Base-by-base conservation (phyloP, 331 rosid species). In the Pyrus hybrid region DNA sequence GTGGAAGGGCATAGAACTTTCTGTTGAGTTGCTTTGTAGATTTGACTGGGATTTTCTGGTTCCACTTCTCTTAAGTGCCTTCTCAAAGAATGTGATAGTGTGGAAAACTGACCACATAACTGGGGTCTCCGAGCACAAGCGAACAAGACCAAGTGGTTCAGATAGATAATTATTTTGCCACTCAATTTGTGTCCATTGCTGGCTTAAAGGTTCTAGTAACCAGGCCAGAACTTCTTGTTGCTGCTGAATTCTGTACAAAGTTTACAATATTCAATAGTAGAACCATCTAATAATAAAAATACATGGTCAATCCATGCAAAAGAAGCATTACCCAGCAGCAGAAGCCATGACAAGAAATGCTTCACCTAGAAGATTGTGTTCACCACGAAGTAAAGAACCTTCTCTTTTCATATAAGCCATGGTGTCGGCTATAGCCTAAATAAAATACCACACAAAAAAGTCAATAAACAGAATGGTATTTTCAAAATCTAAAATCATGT, bases 271-370 rank as follows among this genome's bases (percentile, higher is more conserved):
- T 73, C 13, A 83, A 49, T 60, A 61, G 66, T 68, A 67, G 65
- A 68, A 21, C 64, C 41, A 73, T 51, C 64, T 30, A 45, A 68
- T 26, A n/a, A 72, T 49, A 8, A 12, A 54, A 76, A 64, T 53
- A 80, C 68, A 80, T 41, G 68, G 45, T 25, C 51, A 49, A 67
- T 67, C 70, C 37, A 61, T 41, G 63, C 64, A 33, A 75, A 75
- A 72, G 54, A 79, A 74, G 77, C 57, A 81, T 85, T 92, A 95
- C 97, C 97, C 99, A 64, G 97, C 96, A 77, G 93, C 83, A 75
- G 99, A 95, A 74, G 97, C 97, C 99, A 95, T 92, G 62, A 95
- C 75, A 63, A 95, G 99, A 85, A 95, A 95, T 74, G 99, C 97
- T 90, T 95, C 99, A 22, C 93, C 97, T 8, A 95, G 79, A 83